Evolutionary conservation across 164 flowering plant species (phyloP).

Genomic region (Akebia trifoliata): DNA sequence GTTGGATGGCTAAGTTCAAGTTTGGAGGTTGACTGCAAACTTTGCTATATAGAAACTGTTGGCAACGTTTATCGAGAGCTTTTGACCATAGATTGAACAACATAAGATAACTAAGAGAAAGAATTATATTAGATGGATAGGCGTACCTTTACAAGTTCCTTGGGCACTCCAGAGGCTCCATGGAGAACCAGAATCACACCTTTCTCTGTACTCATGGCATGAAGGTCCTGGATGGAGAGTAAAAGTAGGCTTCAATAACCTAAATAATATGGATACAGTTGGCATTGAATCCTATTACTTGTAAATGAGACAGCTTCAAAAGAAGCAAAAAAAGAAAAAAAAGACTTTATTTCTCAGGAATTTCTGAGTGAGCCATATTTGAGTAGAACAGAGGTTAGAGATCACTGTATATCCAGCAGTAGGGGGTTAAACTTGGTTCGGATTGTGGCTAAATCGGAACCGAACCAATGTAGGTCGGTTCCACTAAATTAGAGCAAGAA

Average conservation of each 20-base stretch:
- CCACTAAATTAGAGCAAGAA: too few species aligned
- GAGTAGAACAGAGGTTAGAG: not conserved
- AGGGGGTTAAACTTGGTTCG: too few species aligned
- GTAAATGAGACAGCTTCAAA: not conserved
- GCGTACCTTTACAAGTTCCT: slow-evolving; percentile 73
- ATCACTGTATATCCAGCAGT: not conserved
- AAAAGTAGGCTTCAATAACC: slow-evolving; percentile 5
- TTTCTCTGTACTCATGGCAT: slow-evolving; percentile 48
- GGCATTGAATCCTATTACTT: not conserved
- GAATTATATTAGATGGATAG: not conserved
- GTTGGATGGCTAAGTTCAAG: too few species aligned
- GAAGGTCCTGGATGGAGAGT: slow-evolving; percentile 47
- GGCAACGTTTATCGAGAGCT: too few species aligned
- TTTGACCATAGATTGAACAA: not conserved
- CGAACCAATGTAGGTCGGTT: too few species aligned
- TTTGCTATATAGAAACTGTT: too few species aligned
- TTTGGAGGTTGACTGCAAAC: too few species aligned
- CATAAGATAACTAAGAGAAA: not conserved
- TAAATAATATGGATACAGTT: not conserved
- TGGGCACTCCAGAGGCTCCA: slow-evolving; percentile 90
- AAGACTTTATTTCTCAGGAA: too few species aligned
- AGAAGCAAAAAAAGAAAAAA: not conserved
- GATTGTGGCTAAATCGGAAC: too few species aligned
- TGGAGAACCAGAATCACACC: slow-evolving; percentile 92
- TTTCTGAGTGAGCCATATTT: too few species aligned